Evolutionary conservation across 306 rosid genomes (phyloP), one percentile per base, ranked within the genome.

Genomic region (Hippophae rhamnoides): DNA sequence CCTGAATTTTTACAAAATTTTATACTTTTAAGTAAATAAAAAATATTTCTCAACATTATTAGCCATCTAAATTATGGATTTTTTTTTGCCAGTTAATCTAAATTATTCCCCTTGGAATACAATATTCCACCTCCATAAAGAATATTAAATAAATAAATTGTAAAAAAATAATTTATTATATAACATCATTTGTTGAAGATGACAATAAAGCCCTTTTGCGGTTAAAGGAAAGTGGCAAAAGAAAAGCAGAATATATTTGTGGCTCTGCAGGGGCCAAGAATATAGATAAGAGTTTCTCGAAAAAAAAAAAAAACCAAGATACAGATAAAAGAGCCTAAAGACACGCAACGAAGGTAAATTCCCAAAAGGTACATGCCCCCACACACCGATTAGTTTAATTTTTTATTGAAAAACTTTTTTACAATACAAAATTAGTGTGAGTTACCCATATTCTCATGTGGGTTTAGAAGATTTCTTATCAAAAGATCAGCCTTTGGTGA

Each of bases 221-320:
- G 0, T 41, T 12, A 25, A 3, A 9, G 12, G 10, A 47, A 14
- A 40, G 56, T 52, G 31, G 11, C 31, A 13, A 53, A 23, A 3
- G 41, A 23, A 23, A 52, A 7, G 13, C 4, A 42, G 43, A 57
- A 45, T 50, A 50, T 8, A 10, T 18, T 18, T 0, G 13, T 57
- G 7, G 67, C 52, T 7, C n/a, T 26, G 47, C 56, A 48, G 53
- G 62, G 43, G 47, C 13, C 13, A 23, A 40, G 7, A 48, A 27
- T 52, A 43, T 42, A 57, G 70, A 76, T 57, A 63, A 41, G 72
- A 12, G 23, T 18, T 18, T 18, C 23, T 18, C 18, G 0, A 18
- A 18, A 18, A 18, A 18, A 18, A 18, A 18, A 18, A 18, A 18
- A 18, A 18, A 18, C 23, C 0, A 18, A 18, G 23, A 18, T 18